Conservation (phyloP, 768 basidiomycete genomes). For the Pleurotus ostreatus region DNA sequence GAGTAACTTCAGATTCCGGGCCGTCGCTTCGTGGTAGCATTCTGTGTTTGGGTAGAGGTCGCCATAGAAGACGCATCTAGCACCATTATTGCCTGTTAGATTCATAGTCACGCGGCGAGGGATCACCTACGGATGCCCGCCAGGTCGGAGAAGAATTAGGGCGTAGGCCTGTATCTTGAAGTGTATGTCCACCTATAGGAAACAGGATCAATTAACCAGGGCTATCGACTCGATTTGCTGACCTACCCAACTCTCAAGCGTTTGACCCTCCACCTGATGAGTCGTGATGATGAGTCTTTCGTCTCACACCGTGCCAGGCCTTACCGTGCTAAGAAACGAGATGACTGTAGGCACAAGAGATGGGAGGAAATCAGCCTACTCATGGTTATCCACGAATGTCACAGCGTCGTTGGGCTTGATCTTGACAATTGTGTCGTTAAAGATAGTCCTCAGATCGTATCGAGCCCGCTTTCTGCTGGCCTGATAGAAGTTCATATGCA, state of each 20-base stretch:
- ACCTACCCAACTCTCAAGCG: constrained; percentile 79
- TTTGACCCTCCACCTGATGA: constrained; percentile 57
- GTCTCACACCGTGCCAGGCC: constrained; percentile 4
- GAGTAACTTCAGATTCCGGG: constrained; percentile 48
- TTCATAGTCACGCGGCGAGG: background rate
- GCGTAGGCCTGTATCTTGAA: constrained; percentile 86
- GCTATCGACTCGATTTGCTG: background rate
- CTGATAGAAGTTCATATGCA: constrained; percentile 78
- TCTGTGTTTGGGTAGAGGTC: constrained; percentile 73
- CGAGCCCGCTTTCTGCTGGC: constrained; percentile 65
- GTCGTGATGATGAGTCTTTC: background rate
- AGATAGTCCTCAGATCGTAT: constrained; percentile 75
- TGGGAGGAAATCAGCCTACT: constrained; percentile 44
- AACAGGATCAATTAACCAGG: no score
- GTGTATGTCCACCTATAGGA: constrained; percentile 51
- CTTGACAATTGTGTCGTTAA: constrained; percentile 66
- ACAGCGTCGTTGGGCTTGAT: constrained; percentile 76
- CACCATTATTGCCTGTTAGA: background rate
- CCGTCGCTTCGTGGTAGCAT: constrained; percentile 53
- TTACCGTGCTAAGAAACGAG: constrained; percentile 53
- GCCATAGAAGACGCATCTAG: constrained; percentile 84
- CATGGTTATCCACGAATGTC: constrained; percentile 89
- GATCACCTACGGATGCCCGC: constrained; percentile 67
- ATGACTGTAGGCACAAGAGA: background rate
- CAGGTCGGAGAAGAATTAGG: constrained; percentile 64